Conservation (phyloP, 768 basidiomycete species). For the Termitomyces sp. region DNA sequence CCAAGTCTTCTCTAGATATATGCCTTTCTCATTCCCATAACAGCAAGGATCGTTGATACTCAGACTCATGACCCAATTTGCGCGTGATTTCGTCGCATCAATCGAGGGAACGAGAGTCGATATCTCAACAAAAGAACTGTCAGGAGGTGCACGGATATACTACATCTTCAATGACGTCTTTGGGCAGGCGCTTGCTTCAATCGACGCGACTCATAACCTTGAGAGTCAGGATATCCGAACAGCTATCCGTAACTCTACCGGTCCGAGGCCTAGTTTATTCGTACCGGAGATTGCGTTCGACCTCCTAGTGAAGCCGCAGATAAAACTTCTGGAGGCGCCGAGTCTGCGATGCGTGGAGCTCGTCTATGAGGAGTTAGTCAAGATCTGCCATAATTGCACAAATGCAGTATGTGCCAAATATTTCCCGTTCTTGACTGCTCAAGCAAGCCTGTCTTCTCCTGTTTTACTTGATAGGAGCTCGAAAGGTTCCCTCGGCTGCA, state of each 20-base stretch:
- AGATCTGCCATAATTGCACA: slow-evolving; percentile 99
- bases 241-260: slow-evolving; percentile 97
- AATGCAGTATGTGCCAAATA: slow-evolving; percentile 47
- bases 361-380: slow-evolving; percentile 98
- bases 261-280: slow-evolving; percentile 92
- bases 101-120: slow-evolving; percentile 97
- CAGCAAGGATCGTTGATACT: slow-evolving; percentile 87
- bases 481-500: slow-evolving; percentile 94
- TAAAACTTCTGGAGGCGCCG: slow-evolving; percentile 91
- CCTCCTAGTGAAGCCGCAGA: slow-evolving; percentile 94
- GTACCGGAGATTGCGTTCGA: slow-evolving; percentile 98
- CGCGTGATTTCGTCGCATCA: slow-evolving; percentile 92
- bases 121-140: slow-evolving; percentile 96
- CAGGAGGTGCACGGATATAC: slow-evolving; percentile 96
- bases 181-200: slow-evolving; percentile 82
- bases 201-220: slow-evolving; percentile 88
- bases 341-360: slow-evolving; percentile 94
- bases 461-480: slow-evolving; percentile 59
- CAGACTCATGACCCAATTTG: slow-evolving; percentile 97
- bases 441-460: not conserved
- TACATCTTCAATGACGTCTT: slow-evolving; percentile 99
- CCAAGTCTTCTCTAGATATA: not conserved
- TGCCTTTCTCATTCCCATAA: slow-evolving; percentile 11
- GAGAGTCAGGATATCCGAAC: slow-evolving; percentile 95
- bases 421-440: not conserved